Base-by-base conservation (phyloP, 495 filamentous ascomycete species). In the Penicillium fimorum region DNA sequence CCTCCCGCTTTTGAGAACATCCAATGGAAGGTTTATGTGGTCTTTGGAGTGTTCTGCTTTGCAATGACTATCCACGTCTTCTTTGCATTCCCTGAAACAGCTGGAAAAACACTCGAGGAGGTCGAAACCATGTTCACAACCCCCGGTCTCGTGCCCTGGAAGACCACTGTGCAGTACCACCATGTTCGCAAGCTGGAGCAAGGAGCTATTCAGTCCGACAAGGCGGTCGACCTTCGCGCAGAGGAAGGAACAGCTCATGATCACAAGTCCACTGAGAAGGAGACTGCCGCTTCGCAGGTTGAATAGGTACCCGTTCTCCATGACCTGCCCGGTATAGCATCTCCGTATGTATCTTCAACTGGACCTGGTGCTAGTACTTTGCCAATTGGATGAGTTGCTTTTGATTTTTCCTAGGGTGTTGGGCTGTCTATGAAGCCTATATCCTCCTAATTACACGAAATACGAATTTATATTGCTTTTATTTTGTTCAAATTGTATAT, bases 11-110 rank as follows among this genome's bases (percentile, higher is more conserved):
- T 92, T 61, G 83, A 75, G 47, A 88, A 81, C 59, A 91, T 92
- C 60, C 72, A 80, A 53, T 93, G 88, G 88, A 79, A 81, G 71
- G 81, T 80, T 0, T 93, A 92, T 61, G 74, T 90, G 41, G 66
- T 92, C 20, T 93, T 92, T 59, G 89, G 86, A 35, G 82, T 86
- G 9, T 92, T 92, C 68, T 88, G 84, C 68, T 82, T 83, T 48
- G 73, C 76, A 53, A 90, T 89, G 84, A 81, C 82, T 47, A 64
- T 89, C 18, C 90, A 92, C 64, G 81, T 84, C n/a, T 90, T 83
- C 75, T 90, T 92, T 72, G 72, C 88, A 60, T 91, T 93, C 78
- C 90, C 89, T 1, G 89, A 94, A 70, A 92, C 89, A 0, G 79
- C 82, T n/a, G 88, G 88, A 49, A 91, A 91, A 78, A 86, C 88